Percentiles rank a stretch among this genome's conserved stretches.
Evolutionary conservation across 2,329 filamentous ascomycete genomes (phyloP).

Genomic region (Trichoderma lentiforme): DNA sequence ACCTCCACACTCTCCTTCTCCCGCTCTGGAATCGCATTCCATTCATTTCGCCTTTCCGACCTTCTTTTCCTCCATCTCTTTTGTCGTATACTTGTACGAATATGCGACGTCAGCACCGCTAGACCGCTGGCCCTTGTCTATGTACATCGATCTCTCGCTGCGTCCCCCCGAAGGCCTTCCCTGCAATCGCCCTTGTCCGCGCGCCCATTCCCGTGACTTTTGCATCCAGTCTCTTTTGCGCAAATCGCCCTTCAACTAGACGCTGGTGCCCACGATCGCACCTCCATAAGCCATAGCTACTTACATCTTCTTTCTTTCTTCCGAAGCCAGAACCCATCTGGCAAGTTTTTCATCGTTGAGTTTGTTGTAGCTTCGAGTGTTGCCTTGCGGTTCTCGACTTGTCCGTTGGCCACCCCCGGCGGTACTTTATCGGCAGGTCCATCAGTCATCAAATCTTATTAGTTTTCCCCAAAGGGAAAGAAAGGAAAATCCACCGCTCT

Average conservation of each 20-base stretch:
- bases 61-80: not conserved
- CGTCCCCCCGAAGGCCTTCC: not conserved
- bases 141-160: constrained; percentile 13
- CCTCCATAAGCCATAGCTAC: not conserved
- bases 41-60: not conserved
- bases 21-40: not conserved
- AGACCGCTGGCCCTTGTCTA: constrained; percentile 15
- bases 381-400: not conserved
- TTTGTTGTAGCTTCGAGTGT: not conserved
- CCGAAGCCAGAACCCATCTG: not conserved
- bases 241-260: constrained; percentile 3
- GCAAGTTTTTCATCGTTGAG: not conserved
- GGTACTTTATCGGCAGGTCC: constrained; percentile 13
- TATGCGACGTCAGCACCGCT: constrained; percentile 11
- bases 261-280: not conserved
- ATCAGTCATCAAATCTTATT: constrained; percentile 11
- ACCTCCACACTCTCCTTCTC: not conserved
- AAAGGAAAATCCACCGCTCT: constrained; percentile 17
- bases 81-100: not conserved
- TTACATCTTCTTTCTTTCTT: not conserved
- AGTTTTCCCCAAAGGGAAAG: constrained; percentile 8
- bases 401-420: constrained; percentile 11
- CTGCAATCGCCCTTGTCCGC: constrained; percentile 19
- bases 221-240: not conserved
- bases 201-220: constrained; percentile 10